These are phyloP conservation scores for Cichorium intybus DNA, from an alignment of 140 eudicot genomes.

Conservation along the genomic window DNA sequence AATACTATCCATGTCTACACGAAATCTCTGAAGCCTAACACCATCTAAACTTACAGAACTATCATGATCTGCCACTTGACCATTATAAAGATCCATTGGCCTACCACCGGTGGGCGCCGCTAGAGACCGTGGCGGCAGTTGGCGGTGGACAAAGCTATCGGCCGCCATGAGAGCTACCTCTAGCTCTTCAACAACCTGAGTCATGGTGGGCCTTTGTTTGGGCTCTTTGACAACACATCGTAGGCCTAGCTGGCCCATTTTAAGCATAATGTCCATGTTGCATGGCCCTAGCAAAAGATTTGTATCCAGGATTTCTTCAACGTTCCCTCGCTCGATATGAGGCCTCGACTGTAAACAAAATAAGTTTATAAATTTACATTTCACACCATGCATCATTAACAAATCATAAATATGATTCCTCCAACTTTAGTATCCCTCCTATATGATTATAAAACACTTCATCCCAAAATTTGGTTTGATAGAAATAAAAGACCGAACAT, in stretches of 20 bases:
- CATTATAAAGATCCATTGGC: slow-evolving; percentile 4
- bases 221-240: slow-evolving; percentile 63
- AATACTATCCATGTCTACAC: slow-evolving; percentile 51
- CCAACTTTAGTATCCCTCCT: neutral
- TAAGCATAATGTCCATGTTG: slow-evolving; percentile 59
- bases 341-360: slow-evolving; percentile 45
- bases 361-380: neutral
- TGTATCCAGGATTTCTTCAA: slow-evolving; percentile 60
- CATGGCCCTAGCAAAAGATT: slow-evolving; percentile 56
- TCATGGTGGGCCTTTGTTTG: slow-evolving; percentile 74
- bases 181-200: slow-evolving; percentile 55
- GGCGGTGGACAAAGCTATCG: slow-evolving; percentile 17
- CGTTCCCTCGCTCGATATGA: slow-evolving; percentile 47
- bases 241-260: slow-evolving; percentile 68
- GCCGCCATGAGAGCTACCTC: slow-evolving; percentile 50
- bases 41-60: slow-evolving; percentile 50
- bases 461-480: neutral
- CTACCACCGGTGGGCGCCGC: neutral
- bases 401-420: neutral
- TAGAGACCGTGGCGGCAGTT: slow-evolving; percentile 9
- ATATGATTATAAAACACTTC: too few relatives aligned
- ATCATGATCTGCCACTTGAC: slow-evolving; percentile 27
- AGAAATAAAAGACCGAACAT: too few relatives aligned
- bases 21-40: slow-evolving; percentile 63
- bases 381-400: neutral